phyloP scores from a whole-genome alignment of 441 rosid genomes.

The Erodium moschatum region DNA sequence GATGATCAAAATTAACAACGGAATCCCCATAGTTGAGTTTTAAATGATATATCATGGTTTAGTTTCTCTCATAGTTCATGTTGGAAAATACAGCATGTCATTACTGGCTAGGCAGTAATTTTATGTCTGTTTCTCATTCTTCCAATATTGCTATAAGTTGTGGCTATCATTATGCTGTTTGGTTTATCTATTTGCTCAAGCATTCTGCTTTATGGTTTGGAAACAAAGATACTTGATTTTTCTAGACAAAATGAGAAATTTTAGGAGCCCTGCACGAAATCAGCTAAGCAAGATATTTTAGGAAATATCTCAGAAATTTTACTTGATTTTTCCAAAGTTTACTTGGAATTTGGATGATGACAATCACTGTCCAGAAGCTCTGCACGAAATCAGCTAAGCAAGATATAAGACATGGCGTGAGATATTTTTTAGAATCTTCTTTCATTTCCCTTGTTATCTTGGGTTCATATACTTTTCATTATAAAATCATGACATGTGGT shows the following conservation, averaged over 20 bases:
- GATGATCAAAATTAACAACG: not conserved
- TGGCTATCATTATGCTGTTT: not conserved
- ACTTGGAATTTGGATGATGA: too few species aligned
- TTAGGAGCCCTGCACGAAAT: too few species aligned
- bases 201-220: conserved; percentile 12
- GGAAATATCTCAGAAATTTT: too few species aligned
- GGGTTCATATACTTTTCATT: not conserved
- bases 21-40: not conserved
- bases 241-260: not conserved
- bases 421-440: not conserved
- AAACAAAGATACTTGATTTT: not conserved
- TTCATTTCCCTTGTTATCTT: not conserved
- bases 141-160: not conserved
- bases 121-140: not conserved
- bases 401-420: not conserved
- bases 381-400: not conserved
- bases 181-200: not conserved
- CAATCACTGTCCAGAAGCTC: too few species aligned
- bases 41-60: not conserved
- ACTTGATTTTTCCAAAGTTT: too few species aligned
- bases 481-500: not conserved
- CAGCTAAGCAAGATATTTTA: not conserved
- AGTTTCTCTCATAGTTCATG: conserved; percentile 6
- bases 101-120: conserved; percentile 1
- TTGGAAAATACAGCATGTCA: not conserved